Conservation (phyloP, 306 rosid genomes). For the Malus domestica region ASM211411v1 NC_041804.1:38057001-38057500, state of each 20-base stretch:
- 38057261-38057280: conserved; percentile 1
- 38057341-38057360: neutral
- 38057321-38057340: neutral
- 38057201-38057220: conserved; percentile 23
- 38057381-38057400: too few relatives aligned
- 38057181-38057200: conserved; percentile 38
- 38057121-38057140: conserved; percentile 41
- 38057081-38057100: too few relatives aligned
- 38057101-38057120: conserved; percentile 19
- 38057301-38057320: too few relatives aligned
- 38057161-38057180: conserved; percentile 45
- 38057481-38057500: too few relatives aligned
- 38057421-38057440: too few relatives aligned
- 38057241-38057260: conserved; percentile 14
- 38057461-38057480: too few relatives aligned
- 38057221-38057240: conserved; percentile 40
- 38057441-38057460: neutral
- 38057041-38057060: too few relatives aligned
- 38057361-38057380: too few relatives aligned
- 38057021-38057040: too few relatives aligned
- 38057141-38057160: conserved; percentile 36
- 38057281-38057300: too few relatives aligned
- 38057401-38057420: neutral
- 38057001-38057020: too few relatives aligned
- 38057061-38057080: too few relatives aligned